Percentiles rank a stretch among this genome's conserved stretches.
phyloP scores from a whole-genome alignment of 345 rosid genomes.

The Populus alba region DNA sequence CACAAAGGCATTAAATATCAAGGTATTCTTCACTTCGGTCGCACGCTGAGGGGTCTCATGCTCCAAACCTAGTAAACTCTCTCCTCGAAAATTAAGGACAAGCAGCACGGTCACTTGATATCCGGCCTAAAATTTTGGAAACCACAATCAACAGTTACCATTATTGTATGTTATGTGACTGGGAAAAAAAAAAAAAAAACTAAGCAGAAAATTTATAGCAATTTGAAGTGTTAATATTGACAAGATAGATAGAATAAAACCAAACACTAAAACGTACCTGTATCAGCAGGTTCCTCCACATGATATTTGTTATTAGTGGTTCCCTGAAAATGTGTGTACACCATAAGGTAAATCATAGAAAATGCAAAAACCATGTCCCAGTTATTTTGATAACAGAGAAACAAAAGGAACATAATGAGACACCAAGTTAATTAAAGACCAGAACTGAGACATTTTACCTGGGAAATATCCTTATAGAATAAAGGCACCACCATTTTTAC shows the following conservation, averaged over 20 bases:
- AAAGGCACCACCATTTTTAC: background rate
- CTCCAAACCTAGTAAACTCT: conserved; percentile 21
- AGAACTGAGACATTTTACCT: background rate
- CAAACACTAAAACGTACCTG: conserved; percentile 16
- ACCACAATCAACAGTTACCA: background rate
- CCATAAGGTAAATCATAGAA: background rate
- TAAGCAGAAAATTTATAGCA: background rate
- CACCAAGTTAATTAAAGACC: background rate
- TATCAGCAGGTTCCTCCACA: conserved; percentile 38
- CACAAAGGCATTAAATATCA: conserved; percentile 39
- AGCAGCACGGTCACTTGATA: conserved; percentile 32
- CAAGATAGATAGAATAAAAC: background rate
- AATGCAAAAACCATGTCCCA: background rate
- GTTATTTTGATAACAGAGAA: background rate
- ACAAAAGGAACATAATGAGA: background rate
- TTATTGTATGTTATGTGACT: background rate
- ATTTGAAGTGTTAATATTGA: background rate
- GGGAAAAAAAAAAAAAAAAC: background rate
- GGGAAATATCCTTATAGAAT: background rate
- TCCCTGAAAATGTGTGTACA: conserved; percentile 17
- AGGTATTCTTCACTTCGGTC: conserved; percentile 30
- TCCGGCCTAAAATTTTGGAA: conserved; percentile 24
- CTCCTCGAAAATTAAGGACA: conserved; percentile 30
- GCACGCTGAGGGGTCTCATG: conserved; percentile 12
- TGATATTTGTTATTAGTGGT: conserved; percentile 34